Conservation (phyloP, 495 filamentous ascomycete species). For the Aspergillus carlsbadensis region DNA sequence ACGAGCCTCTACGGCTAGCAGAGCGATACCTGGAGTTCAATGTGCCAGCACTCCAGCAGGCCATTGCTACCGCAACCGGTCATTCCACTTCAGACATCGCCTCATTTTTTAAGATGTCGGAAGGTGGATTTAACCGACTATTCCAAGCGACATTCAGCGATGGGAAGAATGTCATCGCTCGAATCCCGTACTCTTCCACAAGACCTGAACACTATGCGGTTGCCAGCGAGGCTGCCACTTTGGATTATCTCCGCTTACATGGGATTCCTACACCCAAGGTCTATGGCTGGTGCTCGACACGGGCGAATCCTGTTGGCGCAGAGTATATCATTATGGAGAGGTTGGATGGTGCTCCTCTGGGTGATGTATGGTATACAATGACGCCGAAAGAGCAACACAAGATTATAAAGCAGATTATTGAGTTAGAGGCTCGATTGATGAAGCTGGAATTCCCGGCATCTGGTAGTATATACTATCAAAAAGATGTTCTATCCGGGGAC, state of each 20-base stretch:
- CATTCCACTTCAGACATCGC: constrained; percentile 14
- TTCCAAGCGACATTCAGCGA: constrained; percentile 24
- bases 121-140: constrained; percentile 31
- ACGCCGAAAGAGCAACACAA: constrained; percentile 22
- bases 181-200: constrained; percentile 26
- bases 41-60: constrained; percentile 20
- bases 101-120: constrained; percentile 24
- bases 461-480: constrained; percentile 34
- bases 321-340: constrained; percentile 32
- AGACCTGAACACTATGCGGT: constrained; percentile 25
- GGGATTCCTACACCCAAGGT: constrained; percentile 25
- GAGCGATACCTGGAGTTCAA: constrained; percentile 26
- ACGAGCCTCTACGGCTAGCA: constrained; percentile 20
- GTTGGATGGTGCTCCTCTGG: constrained; percentile 21
- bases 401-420: constrained; percentile 31
- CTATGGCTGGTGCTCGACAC: constrained; percentile 17
- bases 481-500: constrained; percentile 8
- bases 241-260: constrained; percentile 30
- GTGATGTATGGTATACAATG: constrained; percentile 24
- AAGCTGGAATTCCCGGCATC: constrained; percentile 24
- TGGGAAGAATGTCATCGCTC: constrained; percentile 22
- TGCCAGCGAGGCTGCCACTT: constrained; percentile 40
- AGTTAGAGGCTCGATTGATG: constrained; percentile 27
- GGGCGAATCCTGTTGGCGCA: constrained; percentile 24
- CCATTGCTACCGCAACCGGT: constrained; percentile 5